phyloP scores from a whole-genome alignment of 2,329 filamentous ascomycete genomes.

The Zasmidium angulare region DNA sequence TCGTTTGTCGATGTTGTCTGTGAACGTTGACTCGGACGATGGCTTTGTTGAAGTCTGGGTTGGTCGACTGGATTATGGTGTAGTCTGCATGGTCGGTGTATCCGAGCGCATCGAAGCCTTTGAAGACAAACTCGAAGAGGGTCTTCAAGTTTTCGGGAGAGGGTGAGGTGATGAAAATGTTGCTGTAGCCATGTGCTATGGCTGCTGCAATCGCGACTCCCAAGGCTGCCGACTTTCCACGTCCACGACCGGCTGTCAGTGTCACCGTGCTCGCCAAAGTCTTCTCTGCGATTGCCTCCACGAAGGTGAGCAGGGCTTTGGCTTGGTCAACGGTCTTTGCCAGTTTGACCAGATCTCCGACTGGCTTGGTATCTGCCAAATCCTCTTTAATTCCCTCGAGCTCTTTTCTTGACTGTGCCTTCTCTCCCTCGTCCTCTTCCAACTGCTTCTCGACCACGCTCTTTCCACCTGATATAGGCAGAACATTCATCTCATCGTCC shows the following conservation, averaged over 20 bases:
- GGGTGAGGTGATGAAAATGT: conserved; percentile 98
- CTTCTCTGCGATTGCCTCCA: conserved; percentile 95
- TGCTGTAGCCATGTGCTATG: conserved; percentile 94
- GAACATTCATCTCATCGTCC: conserved; percentile 94
- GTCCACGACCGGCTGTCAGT: conserved; percentile 86
- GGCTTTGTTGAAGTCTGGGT: conserved; percentile 98
- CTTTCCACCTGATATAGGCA: conserved; percentile 95
- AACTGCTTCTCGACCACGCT: conserved; percentile 80
- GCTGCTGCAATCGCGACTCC: conserved; percentile 93
- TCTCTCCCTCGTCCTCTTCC: conserved; percentile 72
- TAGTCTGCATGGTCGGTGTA: conserved; percentile 97
- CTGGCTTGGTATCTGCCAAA: conserved; percentile 78
- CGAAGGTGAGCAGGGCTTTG: conserved; percentile 93
- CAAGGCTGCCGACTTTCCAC: conserved; percentile 94
- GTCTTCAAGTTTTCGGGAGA: conserved; percentile 99
- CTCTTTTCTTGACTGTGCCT: conserved; percentile 68
- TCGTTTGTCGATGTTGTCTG: conserved; percentile 91
- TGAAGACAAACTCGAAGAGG: conserved; percentile 96
- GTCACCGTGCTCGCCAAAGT: conserved; percentile 91
- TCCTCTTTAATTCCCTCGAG: conserved; percentile 85
- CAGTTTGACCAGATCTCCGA: conserved; percentile 79
- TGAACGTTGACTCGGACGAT: conserved; percentile 97
- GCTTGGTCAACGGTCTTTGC: conserved; percentile 93
- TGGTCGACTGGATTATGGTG: conserved; percentile 96
- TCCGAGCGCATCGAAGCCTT: conserved; percentile 90